A percentile compares a stretch with the other conserved stretches of the same genome.
phyloP scores from a whole-genome alignment of 192 early-diverging fungal genomes.

The Podila epigama region DNA sequence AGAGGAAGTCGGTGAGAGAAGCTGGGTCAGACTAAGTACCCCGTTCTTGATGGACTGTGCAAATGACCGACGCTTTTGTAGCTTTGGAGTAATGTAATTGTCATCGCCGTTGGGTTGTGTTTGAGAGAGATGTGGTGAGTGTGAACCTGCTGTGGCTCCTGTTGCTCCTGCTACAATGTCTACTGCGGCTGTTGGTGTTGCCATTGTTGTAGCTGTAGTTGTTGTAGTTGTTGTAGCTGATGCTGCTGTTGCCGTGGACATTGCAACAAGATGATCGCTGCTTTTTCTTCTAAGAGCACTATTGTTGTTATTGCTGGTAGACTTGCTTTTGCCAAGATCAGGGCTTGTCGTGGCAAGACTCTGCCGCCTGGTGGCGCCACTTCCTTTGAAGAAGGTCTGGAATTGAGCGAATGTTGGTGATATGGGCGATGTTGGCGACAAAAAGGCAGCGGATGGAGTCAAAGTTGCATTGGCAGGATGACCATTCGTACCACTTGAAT shows the following conservation, averaged over 20 bases:
- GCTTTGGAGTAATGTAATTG: conserved; percentile 7
- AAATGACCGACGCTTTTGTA: conserved; percentile 35
- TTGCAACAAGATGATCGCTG: background rate
- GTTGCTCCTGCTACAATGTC: too few species aligned
- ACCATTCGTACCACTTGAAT: too few species aligned
- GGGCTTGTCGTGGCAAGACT: conserved; percentile 1
- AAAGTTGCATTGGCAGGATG: background rate
- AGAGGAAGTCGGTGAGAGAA: conserved; percentile 15
- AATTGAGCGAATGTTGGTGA: conserved; percentile 7
- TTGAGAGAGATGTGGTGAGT: too few species aligned
- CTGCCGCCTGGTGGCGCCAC: conserved; percentile 1
- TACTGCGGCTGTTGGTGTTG: too few species aligned
- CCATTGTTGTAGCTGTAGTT: background rate
- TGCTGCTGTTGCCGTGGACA: background rate
- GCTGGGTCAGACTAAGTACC: conserved; percentile 23
- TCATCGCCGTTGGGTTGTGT: too few species aligned
- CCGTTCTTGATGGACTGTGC: conserved; percentile 30
- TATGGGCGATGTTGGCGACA: conserved; percentile 3
- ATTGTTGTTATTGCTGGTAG: too few species aligned
- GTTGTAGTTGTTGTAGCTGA: background rate
- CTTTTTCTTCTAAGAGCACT: background rate
- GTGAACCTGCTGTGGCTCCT: too few species aligned
- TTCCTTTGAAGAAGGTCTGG: background rate
- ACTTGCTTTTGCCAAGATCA: background rate
- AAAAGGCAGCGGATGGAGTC: background rate